Evolutionary conservation across 352 stramenopile species (phyloP), one percentile per base, ranked within the genome.

Genomic region (Pythium apleroticum): DNA sequence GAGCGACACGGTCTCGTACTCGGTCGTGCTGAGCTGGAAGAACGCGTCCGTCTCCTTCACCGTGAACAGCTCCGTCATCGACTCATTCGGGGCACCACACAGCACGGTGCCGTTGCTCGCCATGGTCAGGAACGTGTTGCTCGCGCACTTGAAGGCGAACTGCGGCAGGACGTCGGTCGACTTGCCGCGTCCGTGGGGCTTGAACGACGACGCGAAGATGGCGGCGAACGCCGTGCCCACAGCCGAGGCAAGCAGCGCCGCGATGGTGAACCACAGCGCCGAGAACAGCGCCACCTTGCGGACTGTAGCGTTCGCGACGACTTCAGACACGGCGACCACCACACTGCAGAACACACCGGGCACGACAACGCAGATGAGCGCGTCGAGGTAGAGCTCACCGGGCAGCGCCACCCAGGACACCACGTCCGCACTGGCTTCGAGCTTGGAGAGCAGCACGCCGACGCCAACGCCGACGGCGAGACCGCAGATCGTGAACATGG

Each of bases 41-140:
- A 86, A 80, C 41, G 64, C 57, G 19, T 66, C 65, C 7, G 73
- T 75, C 55, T 85, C 68, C 50, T 88, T 71, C n/a, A 92, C 63
- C 50, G 71, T 80, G 58, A 89, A 88, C 37, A 74, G 63, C 54
- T 65, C 69, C 14, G 55, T 52, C 9, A 60, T 10, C 25, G 74
- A 76, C 8, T 66, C 66, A 54, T 75, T 81, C 6, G 46, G 56
- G 27, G 70, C 68, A 24, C 66, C 64, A 66, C 84, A 93, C 10
- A 57, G 45, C 7, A 93, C 39, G 4, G 67, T 60, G 39, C 74
- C 80, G 30, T 81, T 77, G 4, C 25, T 49, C 0, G 57, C 57
- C 46, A 73, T 60, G 8, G 65, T 65, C 52, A 90, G 73, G 52
- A 75, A 84, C 24, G 67, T 62, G 41, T 57, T 53, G 62, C 82